These are phyloP conservation scores for Halophytophthora polymorphica DNA, from an alignment of 352 stramenopile species.

Conservation along the genomic window DNA sequence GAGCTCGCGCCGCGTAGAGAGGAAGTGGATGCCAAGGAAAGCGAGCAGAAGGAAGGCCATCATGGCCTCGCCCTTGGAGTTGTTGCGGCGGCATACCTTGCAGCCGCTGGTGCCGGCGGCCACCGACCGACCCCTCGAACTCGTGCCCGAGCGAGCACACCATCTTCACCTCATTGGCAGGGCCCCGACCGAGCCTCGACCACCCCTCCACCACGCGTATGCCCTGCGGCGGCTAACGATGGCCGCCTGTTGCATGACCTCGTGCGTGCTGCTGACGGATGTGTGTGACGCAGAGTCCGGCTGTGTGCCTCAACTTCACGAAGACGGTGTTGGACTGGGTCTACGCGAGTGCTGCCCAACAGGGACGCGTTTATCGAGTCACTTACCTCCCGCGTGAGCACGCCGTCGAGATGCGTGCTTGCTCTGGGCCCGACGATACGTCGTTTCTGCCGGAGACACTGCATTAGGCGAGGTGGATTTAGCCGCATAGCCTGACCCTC, in stretches of 20 bases:
- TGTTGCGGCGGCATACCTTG: no score
- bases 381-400: constrained; percentile 53
- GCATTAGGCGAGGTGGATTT: neutral
- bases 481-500: no score
- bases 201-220: no score
- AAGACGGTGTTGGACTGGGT: constrained; percentile 64
- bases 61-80: no score
- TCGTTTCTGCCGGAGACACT: constrained; percentile 32
- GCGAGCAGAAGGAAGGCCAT: no score
- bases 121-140: no score
- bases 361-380: constrained; percentile 41
- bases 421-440: constrained; percentile 2
- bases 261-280: constrained; percentile 7
- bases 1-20: no score
- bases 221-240: constrained; percentile 18
- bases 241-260: neutral
- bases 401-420: constrained; percentile 38
- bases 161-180: no score
- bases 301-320: constrained; percentile 71
- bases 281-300: constrained; percentile 24
- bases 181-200: no score
- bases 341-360: constrained; percentile 24
- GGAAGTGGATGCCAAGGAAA: no score
- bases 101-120: no score
- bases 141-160: no score